Conservation (phyloP, 345 rosid genomes). For the Ceriops decandra region DNA sequence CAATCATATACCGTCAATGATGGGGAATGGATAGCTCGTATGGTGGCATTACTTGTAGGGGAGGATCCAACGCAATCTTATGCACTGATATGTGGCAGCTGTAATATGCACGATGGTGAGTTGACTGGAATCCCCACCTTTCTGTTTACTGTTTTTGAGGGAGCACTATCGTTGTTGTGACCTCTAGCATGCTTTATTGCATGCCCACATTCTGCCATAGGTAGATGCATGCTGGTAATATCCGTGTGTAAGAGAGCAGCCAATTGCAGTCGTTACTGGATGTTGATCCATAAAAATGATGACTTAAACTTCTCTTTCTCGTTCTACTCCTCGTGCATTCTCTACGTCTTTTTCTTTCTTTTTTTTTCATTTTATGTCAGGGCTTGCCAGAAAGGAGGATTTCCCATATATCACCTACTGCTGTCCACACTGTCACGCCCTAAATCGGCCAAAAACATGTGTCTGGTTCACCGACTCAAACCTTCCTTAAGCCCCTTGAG, state of each 20-base stretch:
- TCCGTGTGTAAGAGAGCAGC: no score
- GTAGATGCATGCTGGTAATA: no score
- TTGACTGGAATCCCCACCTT: background rate
- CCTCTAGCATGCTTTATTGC: no score
- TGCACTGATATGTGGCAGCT: conserved; percentile 91
- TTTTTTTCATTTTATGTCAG: conserved; percentile 17
- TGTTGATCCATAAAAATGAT: no score
- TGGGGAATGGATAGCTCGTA: conserved; percentile 80
- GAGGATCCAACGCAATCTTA: conserved; percentile 91
- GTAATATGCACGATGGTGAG: conserved; percentile 92
- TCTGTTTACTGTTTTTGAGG: no score
- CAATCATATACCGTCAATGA: conserved; percentile 47
- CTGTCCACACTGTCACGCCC: conserved; percentile 83
- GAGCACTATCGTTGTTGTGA: no score
- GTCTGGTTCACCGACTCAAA: conserved; percentile 31
- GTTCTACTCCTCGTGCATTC: no score
- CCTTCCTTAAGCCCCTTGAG: conserved; percentile 23
- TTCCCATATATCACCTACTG: conserved; percentile 66
- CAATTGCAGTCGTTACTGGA: no score
- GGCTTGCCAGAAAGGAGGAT: conserved; percentile 86
- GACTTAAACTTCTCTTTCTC: no score
- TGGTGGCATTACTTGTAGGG: conserved; percentile 90
- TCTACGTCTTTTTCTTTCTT: no score
- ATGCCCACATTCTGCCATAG: no score
- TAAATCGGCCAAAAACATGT: conserved; percentile 58